Base-by-base conservation (phyloP, 768 basidiomycete genomes). In the Tulasnella calospora region DNA sequence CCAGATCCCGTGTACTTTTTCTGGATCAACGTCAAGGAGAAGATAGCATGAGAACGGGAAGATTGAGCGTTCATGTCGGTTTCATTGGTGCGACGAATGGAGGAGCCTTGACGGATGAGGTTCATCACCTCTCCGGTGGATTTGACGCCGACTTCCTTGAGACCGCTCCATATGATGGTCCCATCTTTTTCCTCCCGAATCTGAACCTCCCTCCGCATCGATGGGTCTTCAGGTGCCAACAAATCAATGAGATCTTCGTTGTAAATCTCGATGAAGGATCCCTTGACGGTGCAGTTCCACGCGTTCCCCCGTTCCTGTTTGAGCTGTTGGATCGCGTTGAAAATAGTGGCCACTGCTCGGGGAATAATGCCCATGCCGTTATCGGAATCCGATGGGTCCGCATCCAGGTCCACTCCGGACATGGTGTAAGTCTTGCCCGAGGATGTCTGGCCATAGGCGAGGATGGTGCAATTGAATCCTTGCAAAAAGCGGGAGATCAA, bases 31-130 rank as follows among this genome's bases (percentile, higher is more conserved):
- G 95, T 98, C 74, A 99, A 87, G 51, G 97, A 98, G 85, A 99
- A 99, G 84, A 99, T 99, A 80, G 98, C 98, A 88, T 99, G 98
- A 38, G 95, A 98, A 78, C 98, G 92, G 55, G 97, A 98, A 1
- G 94, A 96, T 84, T 98, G 95, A 35, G 97, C 95, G 84, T 99
- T 99, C 97, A 99, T 98, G 83, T 95, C 94, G 41, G 98, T 99
- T 84, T 96, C 94, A 80, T 97, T 96, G 13, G 98, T 99, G 77
- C 96, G 91, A 40, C 98, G 89, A 61, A 97, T 92, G 21, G 94
- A 89, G 10, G 95, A 92, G 27, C 98, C 98, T 81, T 94, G 91
- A 80, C 92, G 92, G 77, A 99, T 90, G 76, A 96, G 89, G 83
- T 94, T 95, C 97, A 99, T 98, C 83, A 99, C 98, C 83, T 99